These are phyloP conservation scores for Rhinocladiella mackenziei DNA, from an alignment of 2,329 filamentous ascomycete species.

Conservation along the genomic window DNA sequence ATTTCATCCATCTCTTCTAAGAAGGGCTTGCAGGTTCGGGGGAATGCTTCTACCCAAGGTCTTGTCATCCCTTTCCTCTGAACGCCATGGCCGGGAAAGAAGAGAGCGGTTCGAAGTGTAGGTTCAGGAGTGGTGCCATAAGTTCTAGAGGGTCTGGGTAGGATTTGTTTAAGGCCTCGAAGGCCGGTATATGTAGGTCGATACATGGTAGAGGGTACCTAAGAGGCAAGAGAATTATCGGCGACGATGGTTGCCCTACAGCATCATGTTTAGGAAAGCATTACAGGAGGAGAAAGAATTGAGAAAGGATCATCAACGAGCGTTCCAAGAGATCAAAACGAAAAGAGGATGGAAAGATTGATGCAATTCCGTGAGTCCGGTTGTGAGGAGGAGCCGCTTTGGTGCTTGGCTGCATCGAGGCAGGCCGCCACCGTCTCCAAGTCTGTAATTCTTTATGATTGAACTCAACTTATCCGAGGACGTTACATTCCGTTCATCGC, in stretches of 20 bases:
- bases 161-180: slow-evolving; percentile 4
- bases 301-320: neutral
- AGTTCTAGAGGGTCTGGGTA: slow-evolving; percentile 10
- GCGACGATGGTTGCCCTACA: slow-evolving; percentile 1
- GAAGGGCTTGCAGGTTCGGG: slow-evolving; percentile 67
- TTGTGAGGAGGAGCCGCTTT: no score
- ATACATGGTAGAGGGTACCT: slow-evolving; percentile 14
- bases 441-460: no score
- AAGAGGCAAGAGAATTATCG: neutral
- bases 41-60: slow-evolving; percentile 84
- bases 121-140: slow-evolving; percentile 25
- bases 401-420: no score
- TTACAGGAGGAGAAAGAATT: neutral
- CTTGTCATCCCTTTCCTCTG: slow-evolving; percentile 83
- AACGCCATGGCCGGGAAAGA: slow-evolving; percentile 66
- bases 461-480: no score
- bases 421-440: no score
- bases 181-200: slow-evolving; percentile 12
- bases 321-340: slow-evolving; percentile 1
- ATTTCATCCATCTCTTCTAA: slow-evolving; percentile 80
- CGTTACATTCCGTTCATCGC: no score
- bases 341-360: slow-evolving; percentile 1
- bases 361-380: slow-evolving; percentile 12
- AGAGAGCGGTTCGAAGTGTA: slow-evolving; percentile 43
- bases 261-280: neutral